These are phyloP conservation scores for Rhynchosporium secalis DNA, from an alignment of 2,329 filamentous ascomycete genomes.

Conservation along the genomic window DNA sequence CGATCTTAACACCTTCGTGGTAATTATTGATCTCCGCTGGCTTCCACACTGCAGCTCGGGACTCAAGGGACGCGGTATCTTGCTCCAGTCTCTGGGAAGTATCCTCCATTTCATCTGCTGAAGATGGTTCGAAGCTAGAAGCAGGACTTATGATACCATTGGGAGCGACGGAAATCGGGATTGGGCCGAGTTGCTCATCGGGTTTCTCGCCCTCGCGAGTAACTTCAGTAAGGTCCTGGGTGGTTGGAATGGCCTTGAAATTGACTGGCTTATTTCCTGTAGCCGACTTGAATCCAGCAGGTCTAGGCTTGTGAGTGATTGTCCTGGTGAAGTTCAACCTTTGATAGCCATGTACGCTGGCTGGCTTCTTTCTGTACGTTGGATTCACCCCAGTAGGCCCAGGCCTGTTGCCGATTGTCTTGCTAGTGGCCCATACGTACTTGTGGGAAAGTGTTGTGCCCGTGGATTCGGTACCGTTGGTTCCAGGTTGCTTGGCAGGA, in stretches of 20 bases:
- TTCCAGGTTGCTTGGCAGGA: neutral
- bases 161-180: neutral
- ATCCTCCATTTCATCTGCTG: neutral
- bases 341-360: no score
- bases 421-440: no score
- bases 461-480: neutral
- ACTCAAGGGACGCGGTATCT: neutral
- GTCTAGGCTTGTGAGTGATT: no score
- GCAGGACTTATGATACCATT: constrained; percentile 3
- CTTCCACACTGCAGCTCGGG: constrained; percentile 10
- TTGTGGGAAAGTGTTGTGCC: no score
- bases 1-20: constrained; percentile 9
- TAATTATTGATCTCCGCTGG: constrained; percentile 7
- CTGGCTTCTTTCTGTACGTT: no score
- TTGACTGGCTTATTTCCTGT: no score
- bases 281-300: no score
- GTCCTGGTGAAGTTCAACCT: no score
- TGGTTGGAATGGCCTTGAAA: no score
- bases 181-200: neutral
- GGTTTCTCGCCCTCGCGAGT: neutral
- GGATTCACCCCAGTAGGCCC: no score
- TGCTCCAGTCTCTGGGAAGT: neutral
- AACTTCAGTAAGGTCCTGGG: neutral
- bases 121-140: neutral
- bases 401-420: no score